Percentiles rank a stretch among this genome's conserved stretches.
Conservation (phyloP, 805 yeast genomes). For the Peterozyma xylosa region DNA sequence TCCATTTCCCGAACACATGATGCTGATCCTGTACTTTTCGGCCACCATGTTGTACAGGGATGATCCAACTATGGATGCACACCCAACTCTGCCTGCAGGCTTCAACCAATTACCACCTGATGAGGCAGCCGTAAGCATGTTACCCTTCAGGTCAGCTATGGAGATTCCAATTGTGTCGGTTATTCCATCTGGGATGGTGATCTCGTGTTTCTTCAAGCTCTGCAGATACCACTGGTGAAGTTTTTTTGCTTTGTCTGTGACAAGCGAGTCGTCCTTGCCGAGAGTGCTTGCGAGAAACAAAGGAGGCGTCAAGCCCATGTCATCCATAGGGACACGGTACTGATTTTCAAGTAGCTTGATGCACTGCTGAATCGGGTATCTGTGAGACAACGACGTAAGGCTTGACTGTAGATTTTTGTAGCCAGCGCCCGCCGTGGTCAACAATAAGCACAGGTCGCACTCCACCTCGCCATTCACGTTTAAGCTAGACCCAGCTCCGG, state of each 20-base stretch:
- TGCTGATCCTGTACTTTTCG: conserved; percentile 18
- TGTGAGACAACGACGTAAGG: conserved; percentile 11
- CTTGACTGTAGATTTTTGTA: conserved; percentile 11
- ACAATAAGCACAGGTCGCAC: conserved; percentile 35
- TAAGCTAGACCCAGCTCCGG: conserved; percentile 41
- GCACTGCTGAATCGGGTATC: conserved; percentile 25
- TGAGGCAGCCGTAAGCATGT: conserved; percentile 27
- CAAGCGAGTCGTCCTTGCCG: conserved; percentile 1
- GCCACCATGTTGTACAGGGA: conserved; percentile 23
- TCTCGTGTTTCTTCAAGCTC: not conserved
- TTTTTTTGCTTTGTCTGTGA: not conserved
- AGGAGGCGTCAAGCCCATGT: conserved; percentile 28
- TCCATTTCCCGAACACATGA: conserved; percentile 47
- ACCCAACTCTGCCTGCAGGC: conserved; percentile 41
- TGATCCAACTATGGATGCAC: conserved; percentile 44
- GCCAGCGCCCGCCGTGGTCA: conserved; percentile 13
- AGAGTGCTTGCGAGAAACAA: conserved; percentile 17
- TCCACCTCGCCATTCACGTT: conserved; percentile 31
- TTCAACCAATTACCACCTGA: conserved; percentile 51
- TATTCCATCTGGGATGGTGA: conserved; percentile 10
- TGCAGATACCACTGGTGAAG: not conserved
- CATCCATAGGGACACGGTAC: conserved; percentile 9
- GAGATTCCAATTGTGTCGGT: conserved; percentile 41
- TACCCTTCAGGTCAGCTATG: conserved; percentile 9
- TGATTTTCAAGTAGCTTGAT: conserved; percentile 18